phyloP scores from a whole-genome alignment of 208 protist genomes.

The Wallacemonas sp. region DNA sequence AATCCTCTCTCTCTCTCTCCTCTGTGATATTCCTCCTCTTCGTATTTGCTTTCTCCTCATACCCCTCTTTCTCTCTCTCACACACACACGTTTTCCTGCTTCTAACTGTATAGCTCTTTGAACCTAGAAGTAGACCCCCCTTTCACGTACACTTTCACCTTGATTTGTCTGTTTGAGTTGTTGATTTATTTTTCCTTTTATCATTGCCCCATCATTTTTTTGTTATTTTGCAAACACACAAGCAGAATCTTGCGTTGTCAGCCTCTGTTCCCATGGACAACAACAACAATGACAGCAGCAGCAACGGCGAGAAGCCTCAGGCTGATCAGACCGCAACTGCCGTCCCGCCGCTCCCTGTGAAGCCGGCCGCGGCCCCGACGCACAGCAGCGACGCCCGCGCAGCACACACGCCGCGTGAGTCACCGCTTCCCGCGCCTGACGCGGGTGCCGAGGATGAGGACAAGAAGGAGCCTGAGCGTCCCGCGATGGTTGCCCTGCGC shows the following conservation, averaged over 20 bases:
- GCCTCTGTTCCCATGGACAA: too few species aligned
- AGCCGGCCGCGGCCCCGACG: not conserved
- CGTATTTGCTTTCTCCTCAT: not conserved
- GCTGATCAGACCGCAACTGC: not conserved
- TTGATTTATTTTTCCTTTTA: conserved; percentile 23
- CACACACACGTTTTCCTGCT: not conserved
- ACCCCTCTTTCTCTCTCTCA: not conserved
- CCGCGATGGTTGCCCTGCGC: not conserved
- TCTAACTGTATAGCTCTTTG: not conserved
- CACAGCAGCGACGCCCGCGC: not conserved
- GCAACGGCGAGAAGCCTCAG: not conserved
- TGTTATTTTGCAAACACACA: conserved; percentile 4
- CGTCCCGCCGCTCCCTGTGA: not conserved
- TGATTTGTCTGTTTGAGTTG: too few species aligned
- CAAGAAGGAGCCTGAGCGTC: conserved; percentile 11
- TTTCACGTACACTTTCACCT: conserved; percentile 6
- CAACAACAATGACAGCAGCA: not conserved
- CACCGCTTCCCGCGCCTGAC: not conserved
- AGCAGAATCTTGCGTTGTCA: too few species aligned
- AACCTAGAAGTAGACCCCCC: conserved; percentile 12
- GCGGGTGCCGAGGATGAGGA: conserved; percentile 9
- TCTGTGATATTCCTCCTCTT: not conserved
- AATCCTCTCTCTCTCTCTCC: too few species aligned
- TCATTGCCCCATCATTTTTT: not conserved
- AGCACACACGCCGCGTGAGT: conserved; percentile 1